phyloP scores from a whole-genome alignment of 768 basidiomycete genomes.

The Terana coerulea region DNA sequence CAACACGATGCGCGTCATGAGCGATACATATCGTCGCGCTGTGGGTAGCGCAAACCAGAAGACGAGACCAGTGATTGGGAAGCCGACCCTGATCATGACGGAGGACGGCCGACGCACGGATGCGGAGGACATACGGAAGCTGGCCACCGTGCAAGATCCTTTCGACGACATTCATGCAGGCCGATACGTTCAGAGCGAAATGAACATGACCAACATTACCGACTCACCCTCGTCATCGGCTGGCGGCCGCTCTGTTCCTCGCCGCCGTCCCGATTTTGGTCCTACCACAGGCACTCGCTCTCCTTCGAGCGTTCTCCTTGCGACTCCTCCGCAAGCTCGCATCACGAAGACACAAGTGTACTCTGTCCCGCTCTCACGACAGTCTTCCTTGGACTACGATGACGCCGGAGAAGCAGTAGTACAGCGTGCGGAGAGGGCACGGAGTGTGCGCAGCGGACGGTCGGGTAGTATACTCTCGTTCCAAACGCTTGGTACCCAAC shows the following conservation, averaged over 20 bases:
- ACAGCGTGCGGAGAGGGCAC: constrained; percentile 46
- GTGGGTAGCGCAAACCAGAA: constrained; percentile 8
- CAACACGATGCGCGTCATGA: constrained; percentile 45
- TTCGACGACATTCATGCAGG: constrained; percentile 35
- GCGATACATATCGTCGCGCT: constrained; percentile 32
- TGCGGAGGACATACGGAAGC: constrained; percentile 7
- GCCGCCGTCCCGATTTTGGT: constrained; percentile 64
- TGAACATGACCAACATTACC: constrained; percentile 37
- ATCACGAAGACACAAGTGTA: constrained; percentile 10
- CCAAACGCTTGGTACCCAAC: constrained; percentile 20
- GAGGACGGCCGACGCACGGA: constrained; percentile 15
- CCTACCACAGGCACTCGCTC: constrained; percentile 46
- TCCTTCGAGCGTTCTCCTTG: constrained; percentile 29
- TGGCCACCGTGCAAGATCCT: constrained; percentile 21
- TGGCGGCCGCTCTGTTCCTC: constrained; percentile 60
- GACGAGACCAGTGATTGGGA: constrained; percentile 47
- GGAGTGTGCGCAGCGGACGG: constrained; percentile 42
- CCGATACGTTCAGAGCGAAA: constrained; percentile 35
- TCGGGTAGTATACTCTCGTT: constrained; percentile 30
- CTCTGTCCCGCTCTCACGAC: constrained; percentile 19
- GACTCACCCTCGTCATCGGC: constrained; percentile 66
- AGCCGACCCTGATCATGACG: constrained; percentile 44
- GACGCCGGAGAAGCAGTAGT: constrained; percentile 44
- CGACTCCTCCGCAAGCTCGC: constrained; percentile 30
- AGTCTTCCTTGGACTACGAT: constrained; percentile 29